These are phyloP conservation scores for Fusarium subglutinans DNA, from an alignment of 2,329 filamentous ascomycete species.

Conservation along the genomic window DNA sequence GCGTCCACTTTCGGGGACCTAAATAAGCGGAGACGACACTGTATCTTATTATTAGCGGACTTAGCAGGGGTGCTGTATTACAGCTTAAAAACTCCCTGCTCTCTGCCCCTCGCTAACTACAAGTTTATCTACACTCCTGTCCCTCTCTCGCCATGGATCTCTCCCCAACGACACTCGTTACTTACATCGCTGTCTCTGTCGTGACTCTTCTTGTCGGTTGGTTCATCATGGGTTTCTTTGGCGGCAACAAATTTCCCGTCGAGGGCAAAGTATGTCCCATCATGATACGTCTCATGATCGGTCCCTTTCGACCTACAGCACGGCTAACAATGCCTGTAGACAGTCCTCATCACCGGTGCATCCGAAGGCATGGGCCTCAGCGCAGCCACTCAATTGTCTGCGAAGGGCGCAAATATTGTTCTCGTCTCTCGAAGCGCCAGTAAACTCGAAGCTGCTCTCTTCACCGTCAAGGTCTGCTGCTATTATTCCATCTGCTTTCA, in stretches of 20 bases:
- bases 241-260: slow-evolving; percentile 80
- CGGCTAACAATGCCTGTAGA: slow-evolving; percentile 60
- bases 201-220: slow-evolving; percentile 39
- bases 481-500: neutral
- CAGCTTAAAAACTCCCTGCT: neutral
- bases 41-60: neutral
- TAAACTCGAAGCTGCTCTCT: slow-evolving; percentile 78
- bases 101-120: slow-evolving; percentile 7
- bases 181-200: slow-evolving; percentile 18
- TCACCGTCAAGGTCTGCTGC: slow-evolving; percentile 68
- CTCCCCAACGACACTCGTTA: slow-evolving; percentile 17
- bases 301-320: slow-evolving; percentile 13
- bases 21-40: neutral
- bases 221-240: slow-evolving; percentile 72
- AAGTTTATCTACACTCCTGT: neutral
- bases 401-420: slow-evolving; percentile 86
- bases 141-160: slow-evolving; percentile 31
- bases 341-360: slow-evolving; percentile 86
- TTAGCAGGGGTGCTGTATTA: neutral
- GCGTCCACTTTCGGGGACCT: neutral
- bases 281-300: slow-evolving; percentile 16
- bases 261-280: slow-evolving; percentile 75
- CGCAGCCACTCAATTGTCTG: slow-evolving; percentile 76
- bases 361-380: slow-evolving; percentile 92
- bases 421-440: slow-evolving; percentile 80